Evolutionary conservation across 2,329 filamentous ascomycete species (phyloP), one percentile per base, ranked within the genome.

Genomic region (Pseudogymnoascus sp.): DNA sequence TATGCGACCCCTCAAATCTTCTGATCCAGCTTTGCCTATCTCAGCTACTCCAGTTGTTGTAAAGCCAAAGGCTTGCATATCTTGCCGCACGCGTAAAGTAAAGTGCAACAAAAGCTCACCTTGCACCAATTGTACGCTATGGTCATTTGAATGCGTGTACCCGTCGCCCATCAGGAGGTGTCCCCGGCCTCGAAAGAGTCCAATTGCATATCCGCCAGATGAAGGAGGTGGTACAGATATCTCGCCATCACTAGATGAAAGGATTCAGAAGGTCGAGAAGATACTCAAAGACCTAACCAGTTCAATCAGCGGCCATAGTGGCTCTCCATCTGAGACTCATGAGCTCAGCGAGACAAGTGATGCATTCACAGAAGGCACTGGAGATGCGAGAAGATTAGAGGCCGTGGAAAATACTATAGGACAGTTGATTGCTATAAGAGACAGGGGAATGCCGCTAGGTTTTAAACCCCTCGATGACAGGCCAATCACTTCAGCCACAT

Each of bases 1-100:
- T 57, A 57, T 57, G 48, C 48, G 48, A 13, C 48, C 25, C 25
- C 25, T 57, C 25, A 57, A 57, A 34, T 13, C 48, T 13, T 34
- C 10, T 57, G 48, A 7, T 34, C 48, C 25, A 19, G n/a, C 3
- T 31, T 57, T 57, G 48, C 25, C 25, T 19, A 31, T 11, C n/a
- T 19, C 48, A 57, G 48, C 25, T 34, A 25, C n/a, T 19, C 4
- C 25, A 13, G n/a, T 23, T 16, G 48, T 34, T 57, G 48, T 57
- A 34, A 57, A 57, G 48, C 48, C 25, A 57, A 57, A 57, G n/a
- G 48, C 48, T 57, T 57, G 48, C 48, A 57, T 57, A 57, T 57
- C 48, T 57, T 57, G 48, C 48, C 48, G 48, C 48, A 57, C 48
- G 25, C 48, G 48, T 57, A 57, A 57, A 57, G 25, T 57, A 57